Conservation (phyloP, 768 basidiomycete species). For the Floccularia luteovirens region DNA sequence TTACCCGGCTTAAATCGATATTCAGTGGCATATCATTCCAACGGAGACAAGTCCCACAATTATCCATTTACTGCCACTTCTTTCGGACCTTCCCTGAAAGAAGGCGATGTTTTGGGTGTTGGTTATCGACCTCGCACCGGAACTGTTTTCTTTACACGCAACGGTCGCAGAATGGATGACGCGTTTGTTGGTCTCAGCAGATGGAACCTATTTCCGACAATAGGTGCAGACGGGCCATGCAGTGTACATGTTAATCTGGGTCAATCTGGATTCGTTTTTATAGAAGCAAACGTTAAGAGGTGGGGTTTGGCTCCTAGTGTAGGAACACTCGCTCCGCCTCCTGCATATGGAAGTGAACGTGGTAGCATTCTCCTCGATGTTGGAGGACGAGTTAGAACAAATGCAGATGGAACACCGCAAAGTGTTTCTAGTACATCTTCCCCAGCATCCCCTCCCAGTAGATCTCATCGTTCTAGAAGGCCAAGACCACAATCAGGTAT, state of each 20-base stretch:
- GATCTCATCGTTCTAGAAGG: constrained; percentile 56
- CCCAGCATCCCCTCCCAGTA: constrained; percentile 42
- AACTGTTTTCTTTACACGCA: constrained; percentile 98
- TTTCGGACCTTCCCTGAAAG: constrained; percentile 79
- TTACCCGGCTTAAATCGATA: constrained; percentile 80
- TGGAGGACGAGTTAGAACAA: constrained; percentile 48
- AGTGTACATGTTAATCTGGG: constrained; percentile 97
- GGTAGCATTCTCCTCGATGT: constrained; percentile 95
- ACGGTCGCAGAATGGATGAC: constrained; percentile 95
- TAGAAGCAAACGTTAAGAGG: constrained; percentile 99
- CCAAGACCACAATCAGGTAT: constrained; percentile 30
- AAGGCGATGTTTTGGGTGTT: constrained; percentile 93
- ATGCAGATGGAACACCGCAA: constrained; percentile 29
- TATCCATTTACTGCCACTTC: constrained; percentile 86
- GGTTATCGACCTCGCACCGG: constrained; percentile 95
- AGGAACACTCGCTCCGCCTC: constrained; percentile 94
- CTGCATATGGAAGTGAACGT: constrained; percentile 94
- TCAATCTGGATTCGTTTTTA: constrained; percentile 97
- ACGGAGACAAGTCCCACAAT: constrained; percentile 95
- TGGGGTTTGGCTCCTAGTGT: constrained; percentile 98
- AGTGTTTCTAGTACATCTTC: constrained; percentile 36
- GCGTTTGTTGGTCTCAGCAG: constrained; percentile 85
- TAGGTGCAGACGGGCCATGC: constrained; percentile 94
- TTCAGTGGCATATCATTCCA: constrained; percentile 93
- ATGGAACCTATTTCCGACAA: constrained; percentile 94